phyloP scores from a whole-genome alignment of 345 rosid genomes.

The Acer yangbiense region DNA sequence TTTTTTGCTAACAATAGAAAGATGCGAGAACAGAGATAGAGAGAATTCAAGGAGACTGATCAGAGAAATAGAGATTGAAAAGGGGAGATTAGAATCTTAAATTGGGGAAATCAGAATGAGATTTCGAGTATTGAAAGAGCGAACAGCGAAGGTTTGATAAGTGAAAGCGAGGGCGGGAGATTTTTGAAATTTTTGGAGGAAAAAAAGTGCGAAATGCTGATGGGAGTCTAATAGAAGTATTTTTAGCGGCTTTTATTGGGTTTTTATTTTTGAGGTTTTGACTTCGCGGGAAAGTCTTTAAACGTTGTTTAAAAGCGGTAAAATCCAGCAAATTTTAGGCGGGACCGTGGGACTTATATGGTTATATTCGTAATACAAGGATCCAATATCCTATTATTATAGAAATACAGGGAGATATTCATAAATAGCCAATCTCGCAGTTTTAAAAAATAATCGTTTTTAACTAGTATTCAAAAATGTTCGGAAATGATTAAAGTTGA shows the following conservation, averaged over 20 bases:
- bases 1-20: not conserved
- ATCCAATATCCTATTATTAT: no score
- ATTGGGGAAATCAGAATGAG: not conserved
- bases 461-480: no score
- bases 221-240: not conserved
- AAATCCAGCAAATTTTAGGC: not conserved
- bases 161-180: constrained; percentile 23
- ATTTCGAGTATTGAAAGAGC: not conserved
- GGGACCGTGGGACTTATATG: not conserved
- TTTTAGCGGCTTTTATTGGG: not conserved
- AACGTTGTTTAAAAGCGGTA: not conserved
- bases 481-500: no score
- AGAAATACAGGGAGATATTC: no score
- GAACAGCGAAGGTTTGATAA: not conserved
- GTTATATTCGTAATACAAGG: no score
- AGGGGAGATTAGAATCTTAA: no score
- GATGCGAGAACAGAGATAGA: constrained; percentile 15
- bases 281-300: not conserved
- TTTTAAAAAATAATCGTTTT: no score
- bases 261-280: not conserved
- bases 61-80: no score
- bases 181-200: not conserved
- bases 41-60: not conserved
- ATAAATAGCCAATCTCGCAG: no score
- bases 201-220: not conserved